A percentile compares a stretch with the other conserved stretches of the same genome.
Conservation (phyloP, 1,284 basidiomycete species). For the Trametes pubescens region DNA sequence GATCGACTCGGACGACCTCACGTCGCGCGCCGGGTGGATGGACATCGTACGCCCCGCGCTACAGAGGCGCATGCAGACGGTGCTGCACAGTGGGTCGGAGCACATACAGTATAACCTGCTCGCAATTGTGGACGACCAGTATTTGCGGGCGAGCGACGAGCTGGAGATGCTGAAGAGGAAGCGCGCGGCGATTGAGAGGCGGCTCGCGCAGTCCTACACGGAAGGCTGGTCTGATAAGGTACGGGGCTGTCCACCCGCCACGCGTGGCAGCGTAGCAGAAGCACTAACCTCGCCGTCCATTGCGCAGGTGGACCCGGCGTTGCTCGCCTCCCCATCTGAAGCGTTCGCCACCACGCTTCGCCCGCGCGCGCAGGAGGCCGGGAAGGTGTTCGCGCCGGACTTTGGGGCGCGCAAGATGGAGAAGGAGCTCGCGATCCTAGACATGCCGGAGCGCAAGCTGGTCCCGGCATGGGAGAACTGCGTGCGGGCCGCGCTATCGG, state of each 20-base stretch:
- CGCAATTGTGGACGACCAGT: slow-evolving; percentile 62
- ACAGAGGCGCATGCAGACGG: slow-evolving; percentile 65
- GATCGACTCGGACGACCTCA: slow-evolving; percentile 41
- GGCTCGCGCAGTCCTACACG: slow-evolving; percentile 45
- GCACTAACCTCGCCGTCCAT: slow-evolving; percentile 5
- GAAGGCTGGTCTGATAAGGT: slow-evolving; percentile 53
- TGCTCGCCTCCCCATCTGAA: slow-evolving; percentile 43
- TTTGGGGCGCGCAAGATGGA: slow-evolving; percentile 56
- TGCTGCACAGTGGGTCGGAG: slow-evolving; percentile 51
- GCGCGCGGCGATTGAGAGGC: slow-evolving; percentile 52
- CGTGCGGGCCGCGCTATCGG: slow-evolving; percentile 49
- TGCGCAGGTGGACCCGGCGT: slow-evolving; percentile 48
- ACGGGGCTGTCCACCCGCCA: slow-evolving; percentile 15
- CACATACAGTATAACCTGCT: slow-evolving; percentile 67
- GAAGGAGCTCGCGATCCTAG: slow-evolving; percentile 53
- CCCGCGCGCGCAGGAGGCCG: slow-evolving; percentile 29
- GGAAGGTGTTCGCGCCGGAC: slow-evolving; percentile 48
- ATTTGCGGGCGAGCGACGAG: slow-evolving; percentile 57
- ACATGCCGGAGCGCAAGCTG: slow-evolving; percentile 50
- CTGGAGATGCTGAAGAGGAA: slow-evolving; percentile 61
- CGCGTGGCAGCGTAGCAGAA: slow-evolving; percentile 3
- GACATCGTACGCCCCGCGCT: slow-evolving; percentile 66
- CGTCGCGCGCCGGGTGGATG: slow-evolving; percentile 53
- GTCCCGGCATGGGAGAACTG: slow-evolving; percentile 55
- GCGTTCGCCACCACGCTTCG: slow-evolving; percentile 46